These are phyloP conservation scores for Carallia brachiata DNA, from an alignment of 345 rosid species.

Conservation along the genomic window DNA sequence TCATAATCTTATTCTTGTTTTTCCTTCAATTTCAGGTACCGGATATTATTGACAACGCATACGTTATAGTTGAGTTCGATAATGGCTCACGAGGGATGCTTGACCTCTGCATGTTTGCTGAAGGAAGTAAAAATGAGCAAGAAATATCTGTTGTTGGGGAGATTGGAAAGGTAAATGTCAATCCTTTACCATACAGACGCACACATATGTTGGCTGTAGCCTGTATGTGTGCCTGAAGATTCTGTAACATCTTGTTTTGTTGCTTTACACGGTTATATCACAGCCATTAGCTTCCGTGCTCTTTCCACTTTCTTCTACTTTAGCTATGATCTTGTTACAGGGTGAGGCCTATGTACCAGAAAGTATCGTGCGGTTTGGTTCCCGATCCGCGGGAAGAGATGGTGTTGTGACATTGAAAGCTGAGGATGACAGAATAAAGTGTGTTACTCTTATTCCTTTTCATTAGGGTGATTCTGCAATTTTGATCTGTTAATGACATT, in stretches of 20 bases:
- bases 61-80: constrained; percentile 80
- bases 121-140: constrained; percentile 95
- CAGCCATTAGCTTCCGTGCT: constrained; percentile 1
- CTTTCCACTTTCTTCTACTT: constrained; percentile 2
- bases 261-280: too few relatives aligned
- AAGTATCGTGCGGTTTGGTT: constrained; percentile 63
- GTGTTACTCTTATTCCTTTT: constrained; percentile 12
- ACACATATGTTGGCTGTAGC: background rate
- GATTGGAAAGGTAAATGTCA: constrained; percentile 55
- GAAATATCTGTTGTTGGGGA: constrained; percentile 82
- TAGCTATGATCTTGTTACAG: constrained; percentile 33
- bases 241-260: background rate
- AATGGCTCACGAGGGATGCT: constrained; percentile 92
- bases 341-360: constrained; percentile 97
- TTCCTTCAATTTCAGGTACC: constrained; percentile 53
- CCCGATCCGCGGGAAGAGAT: constrained; percentile 62
- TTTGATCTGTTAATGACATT: background rate
- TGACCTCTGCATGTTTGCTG: constrained; percentile 97
- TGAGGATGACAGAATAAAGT: constrained; percentile 71
- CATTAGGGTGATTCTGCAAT: background rate
- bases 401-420: constrained; percentile 62
- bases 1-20: background rate
- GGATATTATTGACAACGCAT: constrained; percentile 88
- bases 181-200: background rate
- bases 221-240: too few relatives aligned